Evolutionary conservation across 2,329 filamentous ascomycete species (phyloP).

Genomic region (Bipolaris bicolor): DNA sequence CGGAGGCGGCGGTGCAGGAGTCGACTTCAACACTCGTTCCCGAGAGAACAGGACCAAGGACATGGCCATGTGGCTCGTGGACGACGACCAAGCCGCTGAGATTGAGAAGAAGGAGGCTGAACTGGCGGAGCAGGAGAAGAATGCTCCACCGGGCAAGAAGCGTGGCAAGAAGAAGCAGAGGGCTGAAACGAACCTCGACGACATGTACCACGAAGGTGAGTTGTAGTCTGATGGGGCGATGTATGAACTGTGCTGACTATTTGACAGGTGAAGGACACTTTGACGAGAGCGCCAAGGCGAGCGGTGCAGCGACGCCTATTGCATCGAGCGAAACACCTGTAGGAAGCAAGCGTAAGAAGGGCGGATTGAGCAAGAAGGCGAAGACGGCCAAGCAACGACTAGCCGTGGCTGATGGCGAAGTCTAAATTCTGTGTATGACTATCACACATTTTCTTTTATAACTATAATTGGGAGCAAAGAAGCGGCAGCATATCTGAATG

Average conservation of each 20-base stretch:
- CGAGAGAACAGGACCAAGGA: constrained; percentile 95
- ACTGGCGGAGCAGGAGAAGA: constrained; percentile 69
- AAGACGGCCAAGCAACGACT: constrained; percentile 58
- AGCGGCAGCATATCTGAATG: constrained; percentile 2
- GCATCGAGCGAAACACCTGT: constrained; percentile 51
- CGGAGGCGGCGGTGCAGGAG: constrained; percentile 79
- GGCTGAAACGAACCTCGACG: constrained; percentile 75
- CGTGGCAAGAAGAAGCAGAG: constrained; percentile 70
- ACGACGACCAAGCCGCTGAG: constrained; percentile 93
- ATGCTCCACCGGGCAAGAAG: constrained; percentile 48
- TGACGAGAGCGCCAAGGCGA: constrained; percentile 84
- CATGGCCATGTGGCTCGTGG: constrained; percentile 97
- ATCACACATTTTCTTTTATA: constrained; percentile 18
- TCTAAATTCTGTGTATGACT: constrained; percentile 27
- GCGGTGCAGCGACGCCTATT: constrained; percentile 83
- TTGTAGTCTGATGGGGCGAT: neutral
- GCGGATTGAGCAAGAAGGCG: constrained; percentile 57
- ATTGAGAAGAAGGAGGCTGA: constrained; percentile 94
- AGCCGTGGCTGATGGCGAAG: constrained; percentile 55
- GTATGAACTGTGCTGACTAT: constrained; percentile 30
- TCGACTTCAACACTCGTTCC: constrained; percentile 94
- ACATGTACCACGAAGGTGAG: constrained; percentile 99
- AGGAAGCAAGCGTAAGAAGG: constrained; percentile 59
- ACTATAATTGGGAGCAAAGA: constrained; percentile 14
- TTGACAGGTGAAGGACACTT: constrained; percentile 89